Conservation (phyloP, 2,329 filamentous ascomycete species). For the Aspergillus hiratsukae region DNA sequence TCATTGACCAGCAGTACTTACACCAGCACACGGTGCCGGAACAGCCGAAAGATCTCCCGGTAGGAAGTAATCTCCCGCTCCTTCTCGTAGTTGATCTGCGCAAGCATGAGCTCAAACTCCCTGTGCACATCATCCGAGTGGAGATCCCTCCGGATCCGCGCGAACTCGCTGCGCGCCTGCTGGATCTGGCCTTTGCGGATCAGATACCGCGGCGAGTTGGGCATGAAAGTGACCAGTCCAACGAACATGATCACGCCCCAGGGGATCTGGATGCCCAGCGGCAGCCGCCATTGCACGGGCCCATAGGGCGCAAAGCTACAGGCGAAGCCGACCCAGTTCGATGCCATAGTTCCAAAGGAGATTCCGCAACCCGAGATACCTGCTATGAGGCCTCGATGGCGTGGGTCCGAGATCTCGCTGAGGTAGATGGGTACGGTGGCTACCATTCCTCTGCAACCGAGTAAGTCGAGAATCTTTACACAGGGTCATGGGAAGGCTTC, state of each 20-base stretch:
- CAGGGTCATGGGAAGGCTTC: slow-evolving; percentile 3
- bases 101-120: slow-evolving; percentile 53
- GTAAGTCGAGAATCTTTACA: neutral
- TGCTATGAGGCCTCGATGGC: slow-evolving; percentile 50
- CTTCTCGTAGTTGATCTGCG: slow-evolving; percentile 56
- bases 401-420: slow-evolving; percentile 49
- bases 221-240: slow-evolving; percentile 54
- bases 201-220: slow-evolving; percentile 52
- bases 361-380: slow-evolving; percentile 53
- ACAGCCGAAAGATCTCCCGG: slow-evolving; percentile 50
- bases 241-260: slow-evolving; percentile 53
- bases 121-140: slow-evolving; percentile 42
- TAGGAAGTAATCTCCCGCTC: slow-evolving; percentile 51
- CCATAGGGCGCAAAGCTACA: slow-evolving; percentile 53
- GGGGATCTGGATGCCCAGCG: slow-evolving; percentile 52
- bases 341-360: slow-evolving; percentile 52
- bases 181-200: slow-evolving; percentile 49
- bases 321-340: slow-evolving; percentile 56
- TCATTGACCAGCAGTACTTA: slow-evolving; percentile 21
- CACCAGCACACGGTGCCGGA: slow-evolving; percentile 49
- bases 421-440: slow-evolving; percentile 54
- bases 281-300: slow-evolving; percentile 51
- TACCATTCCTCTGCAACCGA: slow-evolving; percentile 40
- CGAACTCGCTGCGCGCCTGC: slow-evolving; percentile 46
- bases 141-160: slow-evolving; percentile 46